phyloP scores from a whole-genome alignment of 768 basidiomycete species.

The Trametes coccinea region DNA sequence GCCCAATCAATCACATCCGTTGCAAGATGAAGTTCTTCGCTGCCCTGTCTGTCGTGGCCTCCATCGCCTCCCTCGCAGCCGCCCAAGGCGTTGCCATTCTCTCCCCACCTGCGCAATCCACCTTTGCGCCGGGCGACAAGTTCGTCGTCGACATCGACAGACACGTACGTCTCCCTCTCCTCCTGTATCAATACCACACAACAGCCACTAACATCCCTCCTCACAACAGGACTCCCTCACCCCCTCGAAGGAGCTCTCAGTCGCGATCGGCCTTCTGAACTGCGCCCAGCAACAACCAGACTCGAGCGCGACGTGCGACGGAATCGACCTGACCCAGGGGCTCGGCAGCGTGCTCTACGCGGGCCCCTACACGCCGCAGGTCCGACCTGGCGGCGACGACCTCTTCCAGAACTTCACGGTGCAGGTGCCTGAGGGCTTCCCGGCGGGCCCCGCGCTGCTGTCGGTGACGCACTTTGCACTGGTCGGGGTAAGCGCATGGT shows the following conservation, averaged over 20 bases:
- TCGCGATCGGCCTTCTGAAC: slow-evolving; percentile 33
- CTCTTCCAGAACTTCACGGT: slow-evolving; percentile 30
- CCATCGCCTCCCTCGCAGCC: slow-evolving; percentile 23
- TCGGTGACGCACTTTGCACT: slow-evolving; percentile 22
- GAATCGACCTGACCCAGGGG: slow-evolving; percentile 17
- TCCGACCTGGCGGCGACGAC: neutral
- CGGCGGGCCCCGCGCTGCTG: slow-evolving; percentile 10
- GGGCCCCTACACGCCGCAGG: neutral
- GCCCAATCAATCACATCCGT: neutral
- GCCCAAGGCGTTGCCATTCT: slow-evolving; percentile 7
- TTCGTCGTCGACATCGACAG: slow-evolving; percentile 15
- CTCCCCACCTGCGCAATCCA: slow-evolving; percentile 1
- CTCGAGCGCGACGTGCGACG: slow-evolving; percentile 19
- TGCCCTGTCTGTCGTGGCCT: slow-evolving; percentile 3
- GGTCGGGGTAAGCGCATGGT: slow-evolving; percentile 16
- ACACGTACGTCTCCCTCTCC: neutral
- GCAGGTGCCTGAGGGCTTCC: slow-evolving; percentile 18
- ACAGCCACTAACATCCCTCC: neutral
- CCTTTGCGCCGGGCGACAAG: neutral
- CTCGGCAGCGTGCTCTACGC: slow-evolving; percentile 21
- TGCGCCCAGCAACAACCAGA: slow-evolving; percentile 22
- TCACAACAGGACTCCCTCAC: slow-evolving; percentile 29
- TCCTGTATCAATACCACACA: neutral
- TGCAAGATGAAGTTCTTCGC: neutral
- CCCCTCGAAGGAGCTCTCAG: slow-evolving; percentile 33